Base-by-base conservation (phyloP, 2,329 filamentous ascomycete species). In the Aureobasidium sp. region DNA sequence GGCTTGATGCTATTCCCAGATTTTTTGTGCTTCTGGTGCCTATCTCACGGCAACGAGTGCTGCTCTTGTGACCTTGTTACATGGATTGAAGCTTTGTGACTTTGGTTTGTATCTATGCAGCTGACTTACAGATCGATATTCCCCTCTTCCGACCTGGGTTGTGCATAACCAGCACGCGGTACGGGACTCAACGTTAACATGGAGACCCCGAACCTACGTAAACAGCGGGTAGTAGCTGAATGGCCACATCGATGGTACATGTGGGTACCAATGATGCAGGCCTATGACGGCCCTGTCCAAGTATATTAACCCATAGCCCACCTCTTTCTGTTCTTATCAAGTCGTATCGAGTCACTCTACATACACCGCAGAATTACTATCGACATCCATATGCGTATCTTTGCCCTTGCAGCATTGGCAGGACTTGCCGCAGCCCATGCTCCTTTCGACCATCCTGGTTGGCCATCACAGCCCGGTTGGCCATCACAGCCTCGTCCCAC, bases 51-150 rank as follows among this genome's bases (percentile, higher is more conserved):
- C n/a, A 10, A 6, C 0, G 10, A 3, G 1, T 11, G 3, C 21
- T 53, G 34, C 50, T 32, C 25, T 21, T 13, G 15, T 54, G 50
- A 54, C 49, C 16, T 30, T 29, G 10, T 9, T 30, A 29, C 50
- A 54, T 41, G 50, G 50, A 21, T 54, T 15, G 21, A 41, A 41
- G 15, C 25, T 32, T 42, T 42, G 50, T 13, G 37, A 41, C 21
- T 37, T 39, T 30, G 27, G 50, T 29, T 32, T 54, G 42, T 37
- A 54, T 53, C 6, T 13, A 58, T 47, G 54, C 54, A 47, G 54
- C 41, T 58, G 5, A 58, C 54, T 58, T 58, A 39, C 11, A 27
- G 30, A 47, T 58, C 54, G 15, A 45, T 47, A 34, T n/a, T 15
- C 39, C 39, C 29, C 27, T 25, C 52, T 44, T 55, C 41, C 54